Percentiles rank a stretch among this genome's conserved stretches.
Conservation (phyloP, 2,329 filamentous ascomycete species). For the Paecilomyces niveus region DNA sequence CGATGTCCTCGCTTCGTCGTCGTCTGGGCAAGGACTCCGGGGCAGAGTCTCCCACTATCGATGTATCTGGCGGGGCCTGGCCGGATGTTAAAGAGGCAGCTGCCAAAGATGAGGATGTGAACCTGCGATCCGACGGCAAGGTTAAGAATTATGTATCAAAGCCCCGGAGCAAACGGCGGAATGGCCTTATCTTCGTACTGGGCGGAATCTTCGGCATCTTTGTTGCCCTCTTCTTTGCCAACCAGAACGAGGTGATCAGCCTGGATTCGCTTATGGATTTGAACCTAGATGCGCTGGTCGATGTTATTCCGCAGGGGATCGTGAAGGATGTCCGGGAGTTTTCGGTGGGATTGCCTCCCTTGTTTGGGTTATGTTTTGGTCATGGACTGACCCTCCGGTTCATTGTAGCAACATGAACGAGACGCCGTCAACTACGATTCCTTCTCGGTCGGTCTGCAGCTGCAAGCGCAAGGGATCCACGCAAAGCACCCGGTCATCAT, state of each 20-base stretch:
- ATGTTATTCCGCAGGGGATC: constrained; percentile 79
- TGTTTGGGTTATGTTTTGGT: constrained; percentile 11
- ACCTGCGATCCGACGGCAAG: constrained; percentile 25
- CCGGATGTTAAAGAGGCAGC: not conserved
- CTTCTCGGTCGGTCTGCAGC: constrained; percentile 82
- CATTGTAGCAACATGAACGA: constrained; percentile 64
- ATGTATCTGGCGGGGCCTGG: constrained; percentile 10
- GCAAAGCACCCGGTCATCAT: constrained; percentile 89
- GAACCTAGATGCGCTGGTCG: constrained; percentile 78
- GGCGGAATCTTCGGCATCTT: constrained; percentile 86
- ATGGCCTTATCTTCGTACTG: constrained; percentile 75
- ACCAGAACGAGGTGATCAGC: constrained; percentile 81
- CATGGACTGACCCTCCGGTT: constrained; percentile 5
- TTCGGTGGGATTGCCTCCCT: constrained; percentile 50
- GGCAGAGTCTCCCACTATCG: constrained; percentile 10
- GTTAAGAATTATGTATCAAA: constrained; percentile 13
- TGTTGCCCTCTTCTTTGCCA: constrained; percentile 83
- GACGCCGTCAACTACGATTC: constrained; percentile 88
- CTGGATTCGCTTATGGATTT: constrained; percentile 63
- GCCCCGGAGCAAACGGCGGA: constrained; percentile 60
- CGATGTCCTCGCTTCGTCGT: constrained; percentile 35
- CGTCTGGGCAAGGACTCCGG: constrained; percentile 32
- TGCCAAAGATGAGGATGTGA: constrained; percentile 22
- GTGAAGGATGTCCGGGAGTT: constrained; percentile 80
- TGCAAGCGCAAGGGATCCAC: constrained; percentile 69